Conservation (phyloP, 106 monocot species). For the Dioscorea alata region DNA sequence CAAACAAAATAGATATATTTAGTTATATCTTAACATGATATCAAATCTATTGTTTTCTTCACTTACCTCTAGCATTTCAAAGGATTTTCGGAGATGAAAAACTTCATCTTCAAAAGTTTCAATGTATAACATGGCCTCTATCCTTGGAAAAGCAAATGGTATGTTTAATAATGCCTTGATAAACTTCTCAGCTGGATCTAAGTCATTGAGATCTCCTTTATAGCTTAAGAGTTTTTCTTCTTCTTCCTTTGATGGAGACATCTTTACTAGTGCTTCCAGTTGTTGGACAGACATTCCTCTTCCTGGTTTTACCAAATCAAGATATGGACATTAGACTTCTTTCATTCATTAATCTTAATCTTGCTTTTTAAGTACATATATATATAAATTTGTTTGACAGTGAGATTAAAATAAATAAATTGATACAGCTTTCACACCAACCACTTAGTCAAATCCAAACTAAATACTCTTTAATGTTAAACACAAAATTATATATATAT, state of each 20-base stretch:
- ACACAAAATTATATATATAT: too few species aligned
- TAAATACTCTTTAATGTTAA: too few species aligned
- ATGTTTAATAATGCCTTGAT: conserved; percentile 41
- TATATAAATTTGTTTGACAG: too few species aligned
- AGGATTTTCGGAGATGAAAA: conserved; percentile 47
- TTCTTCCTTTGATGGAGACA: conserved; percentile 83
- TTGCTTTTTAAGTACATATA: too few species aligned
- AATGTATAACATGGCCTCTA: conserved; percentile 66
- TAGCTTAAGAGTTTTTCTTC: conserved; percentile 46
- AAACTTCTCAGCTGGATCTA: conserved; percentile 63
- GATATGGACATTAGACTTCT: not conserved
- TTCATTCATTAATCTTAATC: too few species aligned
- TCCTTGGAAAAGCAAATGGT: conserved; percentile 66
- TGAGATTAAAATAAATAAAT: too few species aligned
- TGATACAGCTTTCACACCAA: too few species aligned
- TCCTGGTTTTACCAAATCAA: conserved; percentile 33
- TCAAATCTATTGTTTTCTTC: not conserved
- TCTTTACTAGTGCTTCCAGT: conserved; percentile 77
- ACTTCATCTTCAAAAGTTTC: conserved; percentile 92
- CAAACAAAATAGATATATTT: not conserved
- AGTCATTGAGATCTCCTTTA: conserved; percentile 35
- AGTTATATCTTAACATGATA: not conserved
- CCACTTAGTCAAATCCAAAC: too few species aligned
- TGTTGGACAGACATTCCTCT: conserved; percentile 63
- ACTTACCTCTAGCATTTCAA: conserved; percentile 62